Base-by-base conservation (phyloP, 2,329 filamentous ascomycete genomes). In the Fusarium udum region DNA sequence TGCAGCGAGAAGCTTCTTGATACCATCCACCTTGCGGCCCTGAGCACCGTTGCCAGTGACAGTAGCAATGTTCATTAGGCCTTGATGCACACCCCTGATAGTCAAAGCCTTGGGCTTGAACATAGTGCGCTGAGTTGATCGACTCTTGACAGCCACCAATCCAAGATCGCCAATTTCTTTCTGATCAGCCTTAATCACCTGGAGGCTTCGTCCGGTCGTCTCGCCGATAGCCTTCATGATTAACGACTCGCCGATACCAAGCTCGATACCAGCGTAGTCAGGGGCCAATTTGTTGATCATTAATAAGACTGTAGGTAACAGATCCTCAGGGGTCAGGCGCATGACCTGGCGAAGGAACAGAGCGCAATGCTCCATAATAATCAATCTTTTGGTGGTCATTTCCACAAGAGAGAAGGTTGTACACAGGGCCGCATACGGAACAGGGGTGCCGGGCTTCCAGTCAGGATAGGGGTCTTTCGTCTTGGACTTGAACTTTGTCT, bases 171-270 rank as follows among this genome's bases (percentile, higher is more conserved):
- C 96, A 82, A 98, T 97, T 77, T 98, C 95, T 78, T 96, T 95
- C 80, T 99, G 96, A 77, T 98, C 95, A 55, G 93, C 91, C 84
- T 98, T 98, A 86, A 99, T 97, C 59, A 97, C 91, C 42, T 92
- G 88, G 52, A 98, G 83, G 78, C 91, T 97, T 69, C 96, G 91
- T 15, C 96, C 96, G 1, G 96, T 99, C 36, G 92, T 93, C 84
- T 98, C 95, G 16, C 95, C 95, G 78, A 99, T 97, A 10, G 96
- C 94, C 82, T 98, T 99, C 95, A 98, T 98, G 78, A 99, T 98
- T 34, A 99, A 84, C 2, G 95, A 98, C 83, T 99, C 96, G 64
- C 96, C 96, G 77, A 99, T 99, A n/a, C 96, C 96, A 36, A 99
- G 88, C 83, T 99, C 96, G 71, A 99, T 95, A 26, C 96, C 96